Base-by-base conservation (phyloP, 1,284 basidiomycete species). In the Apiotrichum veenhuisii region DNA sequence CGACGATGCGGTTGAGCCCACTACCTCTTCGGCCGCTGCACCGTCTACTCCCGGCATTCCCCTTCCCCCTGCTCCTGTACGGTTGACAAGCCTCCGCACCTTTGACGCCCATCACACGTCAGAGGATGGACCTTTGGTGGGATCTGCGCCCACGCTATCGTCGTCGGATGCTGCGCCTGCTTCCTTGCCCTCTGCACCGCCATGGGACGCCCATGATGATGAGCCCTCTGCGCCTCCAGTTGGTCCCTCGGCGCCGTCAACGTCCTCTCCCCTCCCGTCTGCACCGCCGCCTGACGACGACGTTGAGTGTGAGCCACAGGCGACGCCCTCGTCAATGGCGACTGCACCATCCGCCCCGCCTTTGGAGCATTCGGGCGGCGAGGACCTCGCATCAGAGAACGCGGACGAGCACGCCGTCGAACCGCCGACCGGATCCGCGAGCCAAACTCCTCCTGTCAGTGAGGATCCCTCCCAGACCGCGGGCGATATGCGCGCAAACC, bases 91-190 rank as follows among this genome's bases (percentile, higher is more conserved):
- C 9, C 43, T 66, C 14, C 40, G 40, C 40, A 61, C 52, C 12
- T 61, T 53, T 23, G 5, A 26, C 11, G 44, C 26, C 26, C 26
- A 17, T 5, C 17, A 5, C 25, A 27, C 48, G 36, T 40, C 45
- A 20, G 42, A 34, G 23, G 46, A 36, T 52, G 3, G 18, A 37
- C 33, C 23, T 23, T 36, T 64, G 27, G 43, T 65, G 18, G 66
- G 67, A 23, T 67, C 69, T 1, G 68, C 69, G 11, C 66, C 68
- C 30, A 30, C 12, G 9, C 63, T 64, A 2, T 10, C 25, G 1
- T 36, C 43, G 10, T 52, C 52, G 25, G 46, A 17, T 2, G 50
- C 37, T 8, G 4, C 22, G 10, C 33, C 17, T 5, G 22, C 17
- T 4, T 9, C 23, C 3, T 14, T 22, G 23, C 34, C 43, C 10